Percentiles rank a stretch among this genome's conserved stretches.
Evolutionary conservation across 192 early-diverging fungal species (phyloP).

Genomic region (Kappamyces sp.): DNA sequence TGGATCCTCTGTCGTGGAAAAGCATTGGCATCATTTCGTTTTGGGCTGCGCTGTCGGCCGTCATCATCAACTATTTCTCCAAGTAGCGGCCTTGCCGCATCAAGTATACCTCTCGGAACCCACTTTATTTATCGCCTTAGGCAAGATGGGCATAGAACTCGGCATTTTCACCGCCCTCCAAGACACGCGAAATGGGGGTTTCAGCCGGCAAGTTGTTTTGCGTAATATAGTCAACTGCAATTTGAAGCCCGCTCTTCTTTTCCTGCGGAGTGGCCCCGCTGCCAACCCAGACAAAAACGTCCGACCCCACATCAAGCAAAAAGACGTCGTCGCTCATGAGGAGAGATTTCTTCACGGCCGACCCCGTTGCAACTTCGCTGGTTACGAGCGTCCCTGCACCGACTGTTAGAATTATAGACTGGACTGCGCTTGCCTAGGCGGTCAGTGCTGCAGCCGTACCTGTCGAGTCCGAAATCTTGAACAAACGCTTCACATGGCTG

Average conservation of each 20-base stretch:
- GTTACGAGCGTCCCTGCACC: conserved; percentile 31
- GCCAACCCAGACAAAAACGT: conserved; percentile 58
- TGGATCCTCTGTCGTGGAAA: conserved; percentile 5
- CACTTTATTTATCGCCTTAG: too few relatives aligned
- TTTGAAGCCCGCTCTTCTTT: conserved; percentile 44
- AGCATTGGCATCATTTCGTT: neutral
- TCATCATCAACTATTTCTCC: too few relatives aligned
- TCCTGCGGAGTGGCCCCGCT: conserved; percentile 44
- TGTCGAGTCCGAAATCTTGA: conserved; percentile 11
- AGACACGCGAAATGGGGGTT: conserved; percentile 53
- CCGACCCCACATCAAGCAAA: conserved; percentile 52
- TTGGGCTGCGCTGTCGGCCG: conserved; percentile 11
- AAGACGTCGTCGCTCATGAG: conserved; percentile 60
- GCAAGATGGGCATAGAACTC: neutral
- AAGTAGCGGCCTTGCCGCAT: too few relatives aligned
- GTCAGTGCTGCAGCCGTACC: too few relatives aligned
- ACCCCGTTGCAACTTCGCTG: conserved; percentile 47
- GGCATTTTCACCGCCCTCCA: conserved; percentile 66
- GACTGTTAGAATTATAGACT: too few relatives aligned
- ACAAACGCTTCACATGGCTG: conserved; percentile 20
- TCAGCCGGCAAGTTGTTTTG: conserved; percentile 39
- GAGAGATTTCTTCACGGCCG: conserved; percentile 30
- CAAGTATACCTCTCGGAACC: too few relatives aligned
- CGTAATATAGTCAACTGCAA: conserved; percentile 58
- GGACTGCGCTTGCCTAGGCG: too few relatives aligned